Conservation (phyloP, 371 early-diverging fungal genomes). For the Mortierella polycephala region DNA sequence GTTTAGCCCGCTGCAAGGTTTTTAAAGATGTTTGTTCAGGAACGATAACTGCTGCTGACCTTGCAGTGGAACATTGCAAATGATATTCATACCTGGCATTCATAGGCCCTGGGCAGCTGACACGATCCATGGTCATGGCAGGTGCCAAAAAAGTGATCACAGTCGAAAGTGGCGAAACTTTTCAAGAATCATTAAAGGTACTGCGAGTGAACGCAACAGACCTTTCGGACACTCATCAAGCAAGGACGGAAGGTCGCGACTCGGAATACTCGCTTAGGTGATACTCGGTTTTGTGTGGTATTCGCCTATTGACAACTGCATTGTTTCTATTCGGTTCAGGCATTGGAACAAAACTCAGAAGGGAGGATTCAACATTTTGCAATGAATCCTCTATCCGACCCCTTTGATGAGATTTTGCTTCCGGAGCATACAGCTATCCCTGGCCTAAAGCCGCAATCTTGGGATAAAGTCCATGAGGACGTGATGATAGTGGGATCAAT, state of each 20-base stretch:
- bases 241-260: too few species aligned
- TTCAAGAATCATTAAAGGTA: constrained; percentile 36
- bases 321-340: constrained; percentile 3
- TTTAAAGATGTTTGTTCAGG: background rate
- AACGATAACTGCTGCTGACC: too few species aligned
- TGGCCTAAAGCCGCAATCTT: constrained; percentile 21
- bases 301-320: background rate
- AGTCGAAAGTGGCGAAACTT: constrained; percentile 23
- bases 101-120: constrained; percentile 48
- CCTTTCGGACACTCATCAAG: background rate
- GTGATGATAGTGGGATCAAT: constrained; percentile 34
- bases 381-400: constrained; percentile 21
- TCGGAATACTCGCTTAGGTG: too few species aligned
- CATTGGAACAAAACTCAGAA: constrained; percentile 22
- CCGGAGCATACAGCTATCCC: constrained; percentile 2
- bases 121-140: constrained; percentile 43
- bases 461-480: constrained; percentile 36
- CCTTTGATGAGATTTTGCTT: constrained; percentile 27
- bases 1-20: too few species aligned
- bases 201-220: background rate
- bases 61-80: too few species aligned
- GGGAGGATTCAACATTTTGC: constrained; percentile 27
- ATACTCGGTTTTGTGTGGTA: too few species aligned
- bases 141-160: constrained; percentile 45
- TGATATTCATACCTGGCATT: background rate